Evolutionary conservation across 768 basidiomycete genomes (phyloP), one percentile per base, ranked within the genome.

Genomic region (Gymnopilus dilepis): DNA sequence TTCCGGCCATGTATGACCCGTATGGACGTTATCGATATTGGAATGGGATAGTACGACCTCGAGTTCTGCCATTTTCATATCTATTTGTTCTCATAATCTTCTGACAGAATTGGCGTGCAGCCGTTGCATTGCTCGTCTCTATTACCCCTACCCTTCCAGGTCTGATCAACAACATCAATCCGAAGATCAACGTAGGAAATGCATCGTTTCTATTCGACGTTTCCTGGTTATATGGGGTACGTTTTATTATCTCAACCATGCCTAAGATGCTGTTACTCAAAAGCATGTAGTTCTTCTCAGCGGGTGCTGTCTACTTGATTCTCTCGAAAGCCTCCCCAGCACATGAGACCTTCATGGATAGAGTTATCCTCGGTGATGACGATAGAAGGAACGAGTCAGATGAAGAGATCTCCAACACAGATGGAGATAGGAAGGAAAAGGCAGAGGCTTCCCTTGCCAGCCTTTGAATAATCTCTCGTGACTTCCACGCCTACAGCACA

Each of bases 1-100:
- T 95, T 1, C 90, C 91, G 2, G 86, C 90, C 3, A 89, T 96
- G 83, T 97, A 95, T 69, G 82, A 85, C 65, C 92, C 90, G 8
- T 77, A 86, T 40, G 92, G 92, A 0, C 81, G 90, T 57, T 95
- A 95, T 73, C 76, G 82, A n/a, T 95, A 94, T 73, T 86, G 78
- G 67, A 80, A 80, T 41, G 94, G 94, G 54, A 81, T 90, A 54
- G 91, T 91, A 69, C 63, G 87, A 78, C n/a, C 3, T 38, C n/a
- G n/a, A n/a, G n/a, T n/a, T n/a, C n/a, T n/a, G n/a, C n/a, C n/a
- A n/a, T 28, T 59, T 43, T 45, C 65, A 43, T 62, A 22, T 11
- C 8, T n/a, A 19, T 28, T 6, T 12, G 28, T 8, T 38, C 13
- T 50, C 45, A 21, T 52, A 22, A 11, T 52, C 19, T 30, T 12